These are phyloP conservation scores for Cordyceps tenuipes DNA, from an alignment of 2,329 filamentous ascomycete genomes.

Conservation along the genomic window DNA sequence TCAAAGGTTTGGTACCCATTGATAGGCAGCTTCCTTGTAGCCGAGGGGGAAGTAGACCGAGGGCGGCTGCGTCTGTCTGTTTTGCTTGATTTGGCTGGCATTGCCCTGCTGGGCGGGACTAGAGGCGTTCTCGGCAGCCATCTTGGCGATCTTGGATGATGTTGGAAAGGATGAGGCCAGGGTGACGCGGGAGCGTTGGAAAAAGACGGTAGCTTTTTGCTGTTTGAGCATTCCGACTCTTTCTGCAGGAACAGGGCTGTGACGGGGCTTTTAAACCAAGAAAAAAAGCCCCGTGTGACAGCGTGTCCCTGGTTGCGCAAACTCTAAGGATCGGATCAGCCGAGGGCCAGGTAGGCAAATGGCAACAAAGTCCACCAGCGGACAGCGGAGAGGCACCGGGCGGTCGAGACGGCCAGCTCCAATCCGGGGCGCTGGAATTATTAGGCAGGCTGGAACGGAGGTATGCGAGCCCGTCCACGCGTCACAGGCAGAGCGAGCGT, in stretches of 20 bases:
- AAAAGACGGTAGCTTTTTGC: constrained; percentile 30
- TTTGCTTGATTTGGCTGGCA: constrained; percentile 18
- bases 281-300: constrained; percentile 17
- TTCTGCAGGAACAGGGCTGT: constrained; percentile 13
- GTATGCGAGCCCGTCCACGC: not conserved
- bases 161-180: constrained; percentile 21
- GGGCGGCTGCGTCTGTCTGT: constrained; percentile 21
- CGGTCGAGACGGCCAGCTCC: not conserved
- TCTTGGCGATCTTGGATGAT: constrained; percentile 20
- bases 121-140: constrained; percentile 26
- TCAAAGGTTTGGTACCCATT: constrained; percentile 60
- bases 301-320: constrained; percentile 6
- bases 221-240: constrained; percentile 37
- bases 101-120: constrained; percentile 17
- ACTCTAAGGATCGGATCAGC: not conserved
- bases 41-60: constrained; percentile 68
- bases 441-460: not conserved
- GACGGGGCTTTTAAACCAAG: constrained; percentile 16
- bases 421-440: not conserved
- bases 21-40: constrained; percentile 83
- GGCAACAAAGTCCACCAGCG: constrained; percentile 2
- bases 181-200: constrained; percentile 34
- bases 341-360: not conserved
- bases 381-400: not conserved
- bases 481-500: not conserved